Base-by-base conservation (phyloP, 129 eudicot species). In the Flaveria bidentis region DNA sequence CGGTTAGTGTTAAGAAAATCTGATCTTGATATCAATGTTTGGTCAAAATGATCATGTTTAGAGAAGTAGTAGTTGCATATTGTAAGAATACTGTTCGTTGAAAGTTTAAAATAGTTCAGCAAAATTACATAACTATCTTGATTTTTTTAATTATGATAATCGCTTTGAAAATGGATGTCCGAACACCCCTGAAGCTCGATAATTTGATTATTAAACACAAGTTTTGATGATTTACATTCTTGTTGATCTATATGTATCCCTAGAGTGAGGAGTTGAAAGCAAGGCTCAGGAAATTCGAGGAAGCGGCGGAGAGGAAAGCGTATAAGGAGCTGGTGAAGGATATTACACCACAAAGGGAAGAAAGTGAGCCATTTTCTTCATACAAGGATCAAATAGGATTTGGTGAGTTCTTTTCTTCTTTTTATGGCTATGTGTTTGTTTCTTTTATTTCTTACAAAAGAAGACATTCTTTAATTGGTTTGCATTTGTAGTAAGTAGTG, bases 301-400 rank as follows among this genome's bases (percentile, higher is more conserved):
- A 87, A 74, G 82, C 65, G 33, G 97, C 96, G 0, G 98, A 93
- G 83, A 85, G 95, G 88, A 93, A 87, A 52, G 97, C 89, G 11
- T 93, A 90, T 80, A 80, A 81, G 22, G 98, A 90, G 78, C 81
- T 90, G 80, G 93, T 90, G 72, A 90, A 93, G 85, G 98, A 90
- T 67, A 88, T 93, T 79, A 84, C 97, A 1, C 98, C 98, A 4
- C 85, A 55, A 76, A 85, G 85, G 83, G 82, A 61, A 41, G 87
- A 78, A 56, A 87, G 81, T 66, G 98, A 91, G 85, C 97, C 97
- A 2, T 93, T 93, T 75, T 93, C 98, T 52, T 88, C 97, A 20
- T 93, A 88, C 84, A 93, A 93, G 71, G 97, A 93, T 86, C 98
- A 88, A 69, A 47, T 93, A 41, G 98, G 98, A 60, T 93, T 91